A percentile compares a stretch with the other conserved stretches of the same genome.
These are phyloP conservation scores for Elsinoe ampelina DNA, from an alignment of 2,329 filamentous ascomycete genomes.

Conservation along the genomic window DNA sequence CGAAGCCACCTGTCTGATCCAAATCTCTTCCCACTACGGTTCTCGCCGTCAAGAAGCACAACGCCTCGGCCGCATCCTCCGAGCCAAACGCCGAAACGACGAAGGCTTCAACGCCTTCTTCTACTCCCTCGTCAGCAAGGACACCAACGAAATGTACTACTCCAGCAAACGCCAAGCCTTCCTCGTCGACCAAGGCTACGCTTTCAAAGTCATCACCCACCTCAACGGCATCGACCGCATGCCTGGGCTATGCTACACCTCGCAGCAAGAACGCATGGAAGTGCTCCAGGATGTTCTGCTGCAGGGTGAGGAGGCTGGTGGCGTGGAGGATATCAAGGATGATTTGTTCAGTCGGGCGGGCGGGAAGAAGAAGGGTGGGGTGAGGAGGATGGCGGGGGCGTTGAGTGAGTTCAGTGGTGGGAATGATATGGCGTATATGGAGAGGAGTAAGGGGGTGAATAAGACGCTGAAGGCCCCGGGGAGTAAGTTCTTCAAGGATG, in stretches of 20 bases:
- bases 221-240: constrained; percentile 83
- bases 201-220: constrained; percentile 97
- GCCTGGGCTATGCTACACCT: constrained; percentile 68
- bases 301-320: constrained; percentile 67
- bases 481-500: constrained; percentile 38
- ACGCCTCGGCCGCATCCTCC: constrained; percentile 80
- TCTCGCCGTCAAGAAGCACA: constrained; percentile 95
- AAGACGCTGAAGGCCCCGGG: constrained; percentile 36
- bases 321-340: constrained; percentile 60
- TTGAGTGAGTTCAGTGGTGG: constrained; percentile 81
- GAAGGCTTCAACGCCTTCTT: constrained; percentile 99
- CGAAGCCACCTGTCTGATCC: constrained; percentile 91
- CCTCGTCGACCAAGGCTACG: constrained; percentile 94
- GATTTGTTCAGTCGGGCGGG: constrained; percentile 50
- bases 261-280: constrained; percentile 70
- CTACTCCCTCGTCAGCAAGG: constrained; percentile 93
- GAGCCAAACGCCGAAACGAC: constrained; percentile 91
- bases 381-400: constrained; percentile 72
- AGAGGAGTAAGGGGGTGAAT: constrained; percentile 39
- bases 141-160: constrained; percentile 97
- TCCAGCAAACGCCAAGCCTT: constrained; percentile 95
- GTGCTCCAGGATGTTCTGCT: constrained; percentile 82
- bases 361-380: constrained; percentile 42
- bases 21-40: constrained; percentile 95
- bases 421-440: constrained; percentile 82